Conservation (phyloP, 2,329 filamentous ascomycete genomes). For the Lojkania enalia region DNA sequence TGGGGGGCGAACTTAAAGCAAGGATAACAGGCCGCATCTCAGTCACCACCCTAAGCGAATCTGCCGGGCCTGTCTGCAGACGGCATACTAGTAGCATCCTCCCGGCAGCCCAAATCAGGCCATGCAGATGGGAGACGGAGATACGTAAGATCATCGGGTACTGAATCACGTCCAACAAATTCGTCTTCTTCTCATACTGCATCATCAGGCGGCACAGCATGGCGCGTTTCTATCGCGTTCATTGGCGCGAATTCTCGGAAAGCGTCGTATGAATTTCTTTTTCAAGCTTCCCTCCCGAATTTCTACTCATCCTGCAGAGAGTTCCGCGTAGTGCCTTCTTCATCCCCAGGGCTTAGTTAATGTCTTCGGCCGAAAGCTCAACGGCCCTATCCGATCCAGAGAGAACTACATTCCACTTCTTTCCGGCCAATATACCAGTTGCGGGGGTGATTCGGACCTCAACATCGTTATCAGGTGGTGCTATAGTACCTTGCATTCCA, state of each 20-base stretch:
- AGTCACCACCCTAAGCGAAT: too few species aligned
- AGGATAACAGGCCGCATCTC: too few species aligned
- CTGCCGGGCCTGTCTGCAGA: too few species aligned
- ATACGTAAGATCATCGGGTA: too few species aligned
- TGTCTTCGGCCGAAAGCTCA: conserved; percentile 9
- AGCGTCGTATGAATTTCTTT: background rate
- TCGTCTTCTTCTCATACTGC: background rate
- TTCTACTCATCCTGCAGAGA: background rate
- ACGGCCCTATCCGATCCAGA: conserved; percentile 9
- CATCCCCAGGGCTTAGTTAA: conserved; percentile 3
- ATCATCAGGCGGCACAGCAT: background rate
- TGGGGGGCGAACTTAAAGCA: too few species aligned
- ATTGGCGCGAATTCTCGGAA: background rate
- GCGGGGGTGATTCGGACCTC: conserved; percentile 6
- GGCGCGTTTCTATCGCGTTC: background rate
- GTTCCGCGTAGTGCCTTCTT: background rate
- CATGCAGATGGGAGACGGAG: too few species aligned
- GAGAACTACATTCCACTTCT: conserved; percentile 15
- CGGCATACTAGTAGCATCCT: too few species aligned
- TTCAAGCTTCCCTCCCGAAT: background rate
- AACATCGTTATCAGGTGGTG: conserved; percentile 17
- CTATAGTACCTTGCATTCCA: conserved; percentile 5
- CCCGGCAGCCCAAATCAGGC: too few species aligned
- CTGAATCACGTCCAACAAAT: background rate
- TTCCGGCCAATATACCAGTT: conserved; percentile 4